phyloP scores from a whole-genome alignment of 108 stramenopile genomes.

The Ochromonas danica region DNA sequence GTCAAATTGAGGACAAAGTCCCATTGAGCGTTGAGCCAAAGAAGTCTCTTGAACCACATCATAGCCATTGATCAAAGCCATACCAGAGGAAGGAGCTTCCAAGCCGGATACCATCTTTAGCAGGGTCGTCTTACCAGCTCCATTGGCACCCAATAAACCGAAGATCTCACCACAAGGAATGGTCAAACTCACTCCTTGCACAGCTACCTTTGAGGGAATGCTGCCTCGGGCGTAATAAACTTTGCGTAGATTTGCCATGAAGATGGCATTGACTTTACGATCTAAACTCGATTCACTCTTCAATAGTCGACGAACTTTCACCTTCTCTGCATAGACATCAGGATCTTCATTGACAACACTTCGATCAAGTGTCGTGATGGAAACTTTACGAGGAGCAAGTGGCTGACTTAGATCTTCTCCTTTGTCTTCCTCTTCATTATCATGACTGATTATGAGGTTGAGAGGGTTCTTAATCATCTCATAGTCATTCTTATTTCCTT shows the following conservation, averaged over 20 bases:
- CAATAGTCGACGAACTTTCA: background rate
- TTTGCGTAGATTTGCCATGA: constrained; percentile 6
- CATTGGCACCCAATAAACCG: constrained; percentile 9
- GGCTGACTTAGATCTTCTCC: too few species aligned
- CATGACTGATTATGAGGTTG: too few species aligned
- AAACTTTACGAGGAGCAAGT: too few species aligned
- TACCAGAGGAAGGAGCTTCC: constrained; percentile 20
- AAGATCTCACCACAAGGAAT: constrained; percentile 18
- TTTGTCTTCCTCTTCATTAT: too few species aligned
- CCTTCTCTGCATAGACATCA: background rate
- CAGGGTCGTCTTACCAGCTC: constrained; percentile 33
- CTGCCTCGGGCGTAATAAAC: constrained; percentile 20
- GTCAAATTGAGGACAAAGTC: constrained; percentile 34
- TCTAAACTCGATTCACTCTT: background rate
- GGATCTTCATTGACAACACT: too few species aligned
- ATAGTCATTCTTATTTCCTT: too few species aligned
- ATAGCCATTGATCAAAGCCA: constrained; percentile 29
- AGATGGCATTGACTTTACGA: constrained; percentile 20
- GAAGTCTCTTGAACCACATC: constrained; percentile 20
- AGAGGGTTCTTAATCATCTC: too few species aligned
- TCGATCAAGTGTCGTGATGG: too few species aligned
- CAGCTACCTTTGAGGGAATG: constrained; percentile 24
- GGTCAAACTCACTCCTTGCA: background rate
- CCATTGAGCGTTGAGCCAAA: constrained; percentile 25
- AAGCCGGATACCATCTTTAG: constrained; percentile 32